These are phyloP conservation scores for Lepidopterella palustris DNA, from an alignment of 495 filamentous ascomycete species.

Conservation along the genomic window DNA sequence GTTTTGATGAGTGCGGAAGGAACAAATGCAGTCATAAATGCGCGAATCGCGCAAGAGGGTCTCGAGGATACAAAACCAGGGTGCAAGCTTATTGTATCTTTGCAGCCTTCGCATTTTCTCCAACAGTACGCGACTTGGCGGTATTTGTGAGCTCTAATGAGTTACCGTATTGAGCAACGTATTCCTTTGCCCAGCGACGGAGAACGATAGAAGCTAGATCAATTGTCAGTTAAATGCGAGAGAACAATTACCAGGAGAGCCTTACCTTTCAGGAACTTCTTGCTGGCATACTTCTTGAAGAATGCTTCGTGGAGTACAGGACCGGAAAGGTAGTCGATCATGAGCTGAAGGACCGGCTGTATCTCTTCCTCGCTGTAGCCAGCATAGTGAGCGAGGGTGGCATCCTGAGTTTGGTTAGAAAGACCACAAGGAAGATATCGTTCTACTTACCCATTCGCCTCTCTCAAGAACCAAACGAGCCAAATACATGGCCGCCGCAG, in stretches of 20 bases:
- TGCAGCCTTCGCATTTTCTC: not conserved
- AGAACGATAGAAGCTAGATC: constrained; percentile 77
- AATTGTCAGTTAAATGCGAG: constrained; percentile 2
- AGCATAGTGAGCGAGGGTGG: constrained; percentile 83
- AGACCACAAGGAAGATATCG: not conserved
- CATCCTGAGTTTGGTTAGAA: constrained; percentile 53
- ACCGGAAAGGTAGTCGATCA: constrained; percentile 88
- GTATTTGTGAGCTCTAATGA: constrained; percentile 4
- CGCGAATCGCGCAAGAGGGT: not conserved
- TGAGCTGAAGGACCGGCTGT: constrained; percentile 81
- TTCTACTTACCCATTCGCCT: constrained; percentile 73
- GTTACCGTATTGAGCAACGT: constrained; percentile 23
- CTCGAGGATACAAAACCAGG: not conserved
- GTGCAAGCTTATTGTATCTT: not conserved
- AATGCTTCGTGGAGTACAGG: constrained; percentile 93
- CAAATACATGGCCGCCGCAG: constrained; percentile 91
- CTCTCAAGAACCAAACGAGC: constrained; percentile 81
- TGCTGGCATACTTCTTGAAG: constrained; percentile 99
- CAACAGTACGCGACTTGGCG: constrained; percentile 1
- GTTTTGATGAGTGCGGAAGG: not conserved
- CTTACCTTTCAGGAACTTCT: constrained; percentile 89
- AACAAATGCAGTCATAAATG: not conserved
- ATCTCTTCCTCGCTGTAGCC: constrained; percentile 92
- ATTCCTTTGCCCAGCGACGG: constrained; percentile 85
- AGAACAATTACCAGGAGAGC: not conserved